These are phyloP conservation scores for Asterella californica DNA, from an alignment of 225 moss, liverwort and hornwort species.

Conservation along the genomic window DNA sequence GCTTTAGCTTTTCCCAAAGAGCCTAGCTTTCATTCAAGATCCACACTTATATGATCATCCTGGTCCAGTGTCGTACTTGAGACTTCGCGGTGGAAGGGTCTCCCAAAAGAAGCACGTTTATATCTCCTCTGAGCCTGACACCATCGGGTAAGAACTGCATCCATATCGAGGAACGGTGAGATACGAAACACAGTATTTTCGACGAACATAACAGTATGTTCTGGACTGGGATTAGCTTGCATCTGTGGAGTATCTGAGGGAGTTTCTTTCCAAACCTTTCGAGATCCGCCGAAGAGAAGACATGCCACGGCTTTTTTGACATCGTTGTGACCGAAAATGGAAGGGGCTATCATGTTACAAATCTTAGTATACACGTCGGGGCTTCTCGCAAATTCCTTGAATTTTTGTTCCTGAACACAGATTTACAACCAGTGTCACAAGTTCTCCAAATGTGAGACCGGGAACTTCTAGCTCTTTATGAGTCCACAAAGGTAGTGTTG, in stretches of 20 bases:
- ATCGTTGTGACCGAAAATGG: constrained; percentile 93
- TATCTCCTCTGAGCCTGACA: constrained; percentile 81
- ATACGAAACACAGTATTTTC: not conserved
- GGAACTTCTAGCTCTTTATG: not conserved
- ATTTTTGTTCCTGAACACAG: constrained; percentile 68
- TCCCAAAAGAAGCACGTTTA: constrained; percentile 92
- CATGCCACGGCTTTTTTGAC: constrained; percentile 94
- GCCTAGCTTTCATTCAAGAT: not conserved
- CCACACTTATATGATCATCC: not conserved
- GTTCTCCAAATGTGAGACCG: not conserved
- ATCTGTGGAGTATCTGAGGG: not conserved
- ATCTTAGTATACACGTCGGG: constrained; percentile 73
- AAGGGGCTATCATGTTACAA: constrained; percentile 73
- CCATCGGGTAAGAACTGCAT: constrained; percentile 76
- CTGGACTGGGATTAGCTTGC: not conserved
- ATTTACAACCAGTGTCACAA: not conserved
- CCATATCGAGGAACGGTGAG: not conserved
- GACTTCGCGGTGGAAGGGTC: constrained; percentile 97
- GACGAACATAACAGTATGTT: not conserved
- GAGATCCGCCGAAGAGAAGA: constrained; percentile 88
- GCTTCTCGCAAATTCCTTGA: constrained; percentile 81
- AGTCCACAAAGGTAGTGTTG: not conserved
- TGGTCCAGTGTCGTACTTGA: constrained; percentile 42
- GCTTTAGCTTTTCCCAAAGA: not conserved
- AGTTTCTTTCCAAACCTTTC: constrained; percentile 56